These are phyloP conservation scores for Aspergillus hiratsukae DNA, from an alignment of 2,329 filamentous ascomycete genomes.

Conservation along the genomic window DNA sequence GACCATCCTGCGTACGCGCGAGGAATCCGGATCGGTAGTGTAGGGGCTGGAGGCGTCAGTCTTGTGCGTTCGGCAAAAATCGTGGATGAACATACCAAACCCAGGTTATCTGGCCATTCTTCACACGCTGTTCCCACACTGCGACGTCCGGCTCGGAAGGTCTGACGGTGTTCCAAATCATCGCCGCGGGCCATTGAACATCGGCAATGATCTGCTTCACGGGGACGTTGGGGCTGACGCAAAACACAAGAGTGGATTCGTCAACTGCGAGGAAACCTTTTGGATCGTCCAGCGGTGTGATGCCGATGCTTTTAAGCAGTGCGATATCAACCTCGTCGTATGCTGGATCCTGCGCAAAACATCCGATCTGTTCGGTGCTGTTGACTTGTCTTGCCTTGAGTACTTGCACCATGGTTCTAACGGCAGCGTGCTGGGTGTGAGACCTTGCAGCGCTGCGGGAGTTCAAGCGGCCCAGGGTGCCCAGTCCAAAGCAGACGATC, in stretches of 20 bases:
- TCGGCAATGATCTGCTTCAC: conserved; percentile 39
- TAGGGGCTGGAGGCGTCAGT: conserved; percentile 8
- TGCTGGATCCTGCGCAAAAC: conserved; percentile 26
- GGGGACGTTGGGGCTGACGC: conserved; percentile 28
- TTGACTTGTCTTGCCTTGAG: conserved; percentile 8
- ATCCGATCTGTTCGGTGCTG: conserved; percentile 8
- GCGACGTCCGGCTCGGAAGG: conserved; percentile 3
- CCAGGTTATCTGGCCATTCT: conserved; percentile 15
- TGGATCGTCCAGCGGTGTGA: conserved; percentile 24
- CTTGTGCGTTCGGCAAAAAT: neutral
- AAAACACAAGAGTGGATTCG: conserved; percentile 36
- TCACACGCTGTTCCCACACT: conserved; percentile 9
- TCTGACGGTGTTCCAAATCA: conserved; percentile 23
- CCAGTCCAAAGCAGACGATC: conserved; percentile 23
- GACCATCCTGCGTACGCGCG: conserved; percentile 18
- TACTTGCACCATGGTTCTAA: conserved; percentile 17
- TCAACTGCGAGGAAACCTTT: conserved; percentile 37
- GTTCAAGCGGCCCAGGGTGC: conserved; percentile 8
- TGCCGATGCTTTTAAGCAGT: conserved; percentile 14
- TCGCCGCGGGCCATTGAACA: conserved; percentile 30
- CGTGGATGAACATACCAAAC: conserved; percentile 5
- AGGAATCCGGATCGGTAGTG: conserved; percentile 20
- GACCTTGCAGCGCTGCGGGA: conserved; percentile 7
- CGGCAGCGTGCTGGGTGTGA: conserved; percentile 21
- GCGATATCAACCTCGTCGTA: conserved; percentile 18